Evolutionary conservation across 2,329 filamentous ascomycete species (phyloP).

Genomic region (Penicillium hordei): DNA sequence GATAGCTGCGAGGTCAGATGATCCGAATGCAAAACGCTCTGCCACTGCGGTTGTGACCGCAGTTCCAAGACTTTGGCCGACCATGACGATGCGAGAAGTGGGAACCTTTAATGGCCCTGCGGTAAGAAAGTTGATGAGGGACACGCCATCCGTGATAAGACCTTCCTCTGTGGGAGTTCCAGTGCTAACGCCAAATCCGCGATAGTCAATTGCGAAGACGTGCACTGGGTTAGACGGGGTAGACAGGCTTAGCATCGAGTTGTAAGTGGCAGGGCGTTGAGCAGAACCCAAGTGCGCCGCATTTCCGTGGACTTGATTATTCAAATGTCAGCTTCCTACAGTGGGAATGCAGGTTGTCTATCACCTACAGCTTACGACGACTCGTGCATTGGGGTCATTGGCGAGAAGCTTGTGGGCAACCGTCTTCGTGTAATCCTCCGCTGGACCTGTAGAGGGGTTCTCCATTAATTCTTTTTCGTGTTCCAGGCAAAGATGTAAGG

Average conservation of each 20-base stretch:
- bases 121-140: slow-evolving; percentile 66
- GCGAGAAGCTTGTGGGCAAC: slow-evolving; percentile 53
- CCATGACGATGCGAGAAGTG: slow-evolving; percentile 70
- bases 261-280: slow-evolving; percentile 73
- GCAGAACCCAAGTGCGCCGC: slow-evolving; percentile 82
- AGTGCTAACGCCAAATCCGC: slow-evolving; percentile 79
- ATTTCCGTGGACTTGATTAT: slow-evolving; percentile 57
- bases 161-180: slow-evolving; percentile 79
- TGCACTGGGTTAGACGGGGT: slow-evolving; percentile 64
- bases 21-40: slow-evolving; percentile 63
- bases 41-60: slow-evolving; percentile 75
- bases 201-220: slow-evolving; percentile 85
- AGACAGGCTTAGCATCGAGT: slow-evolving; percentile 70
- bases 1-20: slow-evolving; percentile 32
- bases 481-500: slow-evolving; percentile 70
- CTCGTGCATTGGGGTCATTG: slow-evolving; percentile 51
- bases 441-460: slow-evolving; percentile 54
- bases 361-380: slow-evolving; percentile 56
- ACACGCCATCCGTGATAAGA: slow-evolving; percentile 73
- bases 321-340: slow-evolving; percentile 12
- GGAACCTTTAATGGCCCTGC: slow-evolving; percentile 63
- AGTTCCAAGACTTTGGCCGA: slow-evolving; percentile 87
- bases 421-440: slow-evolving; percentile 49
- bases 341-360: background rate
- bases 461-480: slow-evolving; percentile 64